Evolutionary conservation across 257 asterid genomes (phyloP), one percentile per base, ranked within the genome.

Genomic region (Plectranthus barbatus): DNA sequence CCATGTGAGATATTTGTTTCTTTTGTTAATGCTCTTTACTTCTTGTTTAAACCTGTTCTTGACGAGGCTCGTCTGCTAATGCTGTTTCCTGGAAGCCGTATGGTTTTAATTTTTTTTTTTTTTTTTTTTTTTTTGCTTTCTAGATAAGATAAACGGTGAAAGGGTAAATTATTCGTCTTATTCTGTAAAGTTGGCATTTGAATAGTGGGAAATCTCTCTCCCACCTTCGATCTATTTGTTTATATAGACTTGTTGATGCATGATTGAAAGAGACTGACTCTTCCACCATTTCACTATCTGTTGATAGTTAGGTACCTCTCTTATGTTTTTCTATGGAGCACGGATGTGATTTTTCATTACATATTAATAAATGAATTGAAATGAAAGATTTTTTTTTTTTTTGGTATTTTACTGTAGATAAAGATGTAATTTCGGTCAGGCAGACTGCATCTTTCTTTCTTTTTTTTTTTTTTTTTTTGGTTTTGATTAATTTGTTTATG

Each of bases 201-300:
- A 19, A 45, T 56, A 9, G 13, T 31, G 33, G 47, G 29, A 42
- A n/a, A n/a, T n/a, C n/a, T n/a, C n/a, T 42, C 58, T 40, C 33
- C 19, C 29, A 39, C 31, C 45, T 21, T 66, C 9, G 10, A 17
- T 37, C 10, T 33, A 48, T 9, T 33, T 41, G 6, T 42, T n/a
- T 53, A 18, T 68, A 1, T 46, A 20, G 71, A 47, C 50, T 69
- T 34, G 19, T 37, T 46, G 66, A 48, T 34, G 46, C n/a, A n/a
- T n/a, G n/a, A n/a, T n/a, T 51, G 55, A 53, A 31, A 23, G 34
- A 31, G 57, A 29, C 50, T 68, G 54, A 26, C 2, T 4, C 12
- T 24, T 7, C n/a, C 19, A 34, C 55, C 41, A 20, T 9, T 52
- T 44, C 20, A 20, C 36, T 50, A n/a, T n/a, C n/a, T n/a, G n/a